Base-by-base conservation (phyloP, 2,329 filamentous ascomycete species). In the Exophiala calicioides region DNA sequence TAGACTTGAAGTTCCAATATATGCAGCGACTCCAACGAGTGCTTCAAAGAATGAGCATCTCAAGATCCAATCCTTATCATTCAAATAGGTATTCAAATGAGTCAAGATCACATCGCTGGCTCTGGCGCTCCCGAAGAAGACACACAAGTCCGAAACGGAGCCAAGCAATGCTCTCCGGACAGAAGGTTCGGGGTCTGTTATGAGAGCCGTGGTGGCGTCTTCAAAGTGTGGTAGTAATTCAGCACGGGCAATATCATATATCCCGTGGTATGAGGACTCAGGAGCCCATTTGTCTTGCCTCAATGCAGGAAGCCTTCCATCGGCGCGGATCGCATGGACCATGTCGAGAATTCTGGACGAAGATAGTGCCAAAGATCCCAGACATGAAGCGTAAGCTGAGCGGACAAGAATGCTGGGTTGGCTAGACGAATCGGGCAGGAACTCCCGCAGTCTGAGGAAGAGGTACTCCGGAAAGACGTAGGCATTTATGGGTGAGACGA, bases 1-100 rank as follows among this genome's bases (percentile, higher is more conserved):
- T 23, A 98, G 71, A 57, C 85, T 94, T 24, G 84, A 87, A 50
- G 87, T 90, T 20, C 93, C 93, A 24, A 97, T 80, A 58, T 95
- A 95, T 1, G 88, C 82, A 3, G 90, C 88, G 55, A 98, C 90
- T 3, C 90, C 91, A 12, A 97, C 88, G 19, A 97, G 89, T 0
- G 90, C 88, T 62, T 95, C 90, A 61, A 98, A 96, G 64, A 97
- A 97, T 2, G 91, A 90, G 60, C 90, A 96, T 66, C 95, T 96
- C 23, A 98, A 72, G 65, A 89, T 89, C 93, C 93, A 98, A 64
- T 98, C 90, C 31, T 86, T 82, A 60, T 97, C 93, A 58, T 98
- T 98, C 6, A 98, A 72, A 60, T 98, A 98, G 0, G 93, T 98
- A 62, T 97, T 97, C 20, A 98, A 74, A 69, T 98, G 93, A 23